These are phyloP conservation scores for Ichthyophthirius multifiliis DNA, from an alignment of 169 alveolate species.

Conservation along the genomic window DNA sequence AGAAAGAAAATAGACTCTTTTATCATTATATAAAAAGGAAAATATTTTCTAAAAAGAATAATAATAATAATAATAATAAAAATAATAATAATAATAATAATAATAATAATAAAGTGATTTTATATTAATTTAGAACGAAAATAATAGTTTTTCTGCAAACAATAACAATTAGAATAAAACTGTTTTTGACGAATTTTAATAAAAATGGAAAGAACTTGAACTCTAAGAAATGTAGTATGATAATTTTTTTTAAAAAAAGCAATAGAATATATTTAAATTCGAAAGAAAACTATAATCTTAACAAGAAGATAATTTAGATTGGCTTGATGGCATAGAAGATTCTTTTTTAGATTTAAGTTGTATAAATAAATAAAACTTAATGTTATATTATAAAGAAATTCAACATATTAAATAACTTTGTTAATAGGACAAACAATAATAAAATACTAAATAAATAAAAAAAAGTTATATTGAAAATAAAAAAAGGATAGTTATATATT, in stretches of 20 bases:
- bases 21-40: too few relatives aligned
- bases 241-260: background rate
- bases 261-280: background rate
- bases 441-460: too few relatives aligned
- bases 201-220: constrained; percentile 2
- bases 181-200: background rate
- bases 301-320: background rate
- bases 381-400: background rate
- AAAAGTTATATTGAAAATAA: too few relatives aligned
- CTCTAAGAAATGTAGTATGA: background rate
- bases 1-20: background rate
- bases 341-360: background rate
- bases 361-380: background rate
- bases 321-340: constrained; percentile 4
- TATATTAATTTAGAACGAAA: background rate
- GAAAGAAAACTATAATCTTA: background rate
- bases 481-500: too few relatives aligned
- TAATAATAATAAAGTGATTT: background rate
- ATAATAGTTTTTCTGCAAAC: background rate
- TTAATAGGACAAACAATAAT: too few relatives aligned
- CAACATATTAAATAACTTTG: too few relatives aligned
- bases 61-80: background rate
- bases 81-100: background rate
- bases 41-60: too few relatives aligned
- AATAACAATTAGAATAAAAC: background rate